phyloP scores from a whole-genome alignment of 805 yeast species.

The Blastobotrys mokoenaii region DNA sequence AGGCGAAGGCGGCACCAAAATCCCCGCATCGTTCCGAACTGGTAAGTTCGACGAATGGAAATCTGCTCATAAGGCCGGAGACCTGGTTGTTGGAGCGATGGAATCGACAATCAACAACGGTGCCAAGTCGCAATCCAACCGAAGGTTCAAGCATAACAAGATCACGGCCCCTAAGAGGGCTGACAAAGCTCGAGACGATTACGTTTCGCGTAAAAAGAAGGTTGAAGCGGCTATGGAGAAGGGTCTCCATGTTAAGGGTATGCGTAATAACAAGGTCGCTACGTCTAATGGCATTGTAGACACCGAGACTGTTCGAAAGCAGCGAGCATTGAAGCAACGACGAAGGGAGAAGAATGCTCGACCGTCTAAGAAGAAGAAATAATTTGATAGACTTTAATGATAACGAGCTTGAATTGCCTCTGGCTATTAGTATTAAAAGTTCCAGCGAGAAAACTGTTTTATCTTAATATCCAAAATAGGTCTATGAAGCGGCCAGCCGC shows the following conservation, averaged over 20 bases:
- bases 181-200: constrained; percentile 86
- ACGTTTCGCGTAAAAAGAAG: constrained; percentile 68
- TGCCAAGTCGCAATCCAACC: constrained; percentile 23
- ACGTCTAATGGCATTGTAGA: constrained; percentile 49
- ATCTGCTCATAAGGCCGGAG: constrained; percentile 47
- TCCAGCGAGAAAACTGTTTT: too few relatives aligned
- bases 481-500: too few relatives aligned
- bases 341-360: constrained; percentile 80
- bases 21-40: constrained; percentile 85
- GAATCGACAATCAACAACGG: constrained; percentile 33
- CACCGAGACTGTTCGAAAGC: constrained; percentile 70
- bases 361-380: constrained; percentile 31
- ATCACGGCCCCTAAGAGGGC: constrained; percentile 79
- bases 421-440: too few relatives aligned
- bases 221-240: constrained; percentile 70
- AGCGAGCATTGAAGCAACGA: constrained; percentile 60
- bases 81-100: constrained; percentile 45
- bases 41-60: constrained; percentile 95
- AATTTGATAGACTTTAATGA: too few relatives aligned
- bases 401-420: too few relatives aligned
- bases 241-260: constrained; percentile 60
- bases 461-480: too few relatives aligned
- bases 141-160: constrained; percentile 61
- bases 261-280: constrained; percentile 27
- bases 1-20: constrained; percentile 87